These are phyloP conservation scores for Capsicum rhomboideum DNA, from an alignment of 257 asterid genomes.

Conservation along the genomic window DNA sequence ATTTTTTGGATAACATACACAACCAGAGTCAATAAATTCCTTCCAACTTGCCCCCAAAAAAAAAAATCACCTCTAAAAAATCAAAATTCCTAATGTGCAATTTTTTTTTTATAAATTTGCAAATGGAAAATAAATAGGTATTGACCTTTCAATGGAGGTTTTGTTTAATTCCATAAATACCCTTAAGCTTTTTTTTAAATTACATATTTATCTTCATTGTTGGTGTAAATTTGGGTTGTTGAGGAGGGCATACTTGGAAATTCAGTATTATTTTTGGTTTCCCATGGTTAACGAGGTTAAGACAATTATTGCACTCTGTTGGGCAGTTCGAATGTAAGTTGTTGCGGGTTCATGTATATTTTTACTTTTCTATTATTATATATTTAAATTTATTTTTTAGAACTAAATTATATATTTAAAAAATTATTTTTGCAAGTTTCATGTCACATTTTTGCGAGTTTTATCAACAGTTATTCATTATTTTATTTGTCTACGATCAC, in stretches of 20 bases:
- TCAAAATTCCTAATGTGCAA: background rate
- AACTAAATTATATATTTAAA: too few species aligned
- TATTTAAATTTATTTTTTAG: too few species aligned
- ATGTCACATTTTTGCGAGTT: too few species aligned
- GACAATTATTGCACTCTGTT: background rate
- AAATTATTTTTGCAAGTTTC: too few species aligned
- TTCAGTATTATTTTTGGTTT: background rate
- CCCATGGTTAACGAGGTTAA: background rate
- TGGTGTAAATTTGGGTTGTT: background rate
- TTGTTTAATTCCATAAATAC: background rate
- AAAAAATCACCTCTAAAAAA: background rate
- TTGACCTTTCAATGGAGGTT: background rate
- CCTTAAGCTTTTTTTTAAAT: background rate
- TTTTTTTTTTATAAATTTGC: background rate
- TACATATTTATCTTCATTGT: background rate
- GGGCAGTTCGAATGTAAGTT: background rate
- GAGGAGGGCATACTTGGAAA: background rate
- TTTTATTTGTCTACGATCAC: too few species aligned
- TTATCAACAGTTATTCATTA: too few species aligned
- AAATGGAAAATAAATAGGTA: background rate
- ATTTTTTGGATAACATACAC: slow-evolving; percentile 17
- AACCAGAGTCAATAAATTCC: slow-evolving; percentile 7
- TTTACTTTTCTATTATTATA: background rate
- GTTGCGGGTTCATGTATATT: background rate
- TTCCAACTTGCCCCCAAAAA: background rate